A percentile compares a stretch with the other conserved stretches of the same genome.
phyloP scores from a whole-genome alignment of 2,329 filamentous ascomycete genomes.

The Geoglossum cookeanum region DNA sequence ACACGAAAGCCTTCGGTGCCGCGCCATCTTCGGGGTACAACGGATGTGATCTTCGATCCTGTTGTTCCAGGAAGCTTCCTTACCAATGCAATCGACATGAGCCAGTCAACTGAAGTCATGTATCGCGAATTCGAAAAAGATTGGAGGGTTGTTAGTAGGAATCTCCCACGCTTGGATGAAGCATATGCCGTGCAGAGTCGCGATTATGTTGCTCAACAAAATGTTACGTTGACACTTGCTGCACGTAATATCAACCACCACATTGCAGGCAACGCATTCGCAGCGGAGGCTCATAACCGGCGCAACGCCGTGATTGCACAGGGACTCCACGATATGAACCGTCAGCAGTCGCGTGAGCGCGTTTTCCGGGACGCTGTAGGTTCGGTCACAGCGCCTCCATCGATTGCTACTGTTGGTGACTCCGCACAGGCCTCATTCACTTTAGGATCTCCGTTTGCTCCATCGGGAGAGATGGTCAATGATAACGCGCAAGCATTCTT shows the following conservation, averaged over 20 bases:
- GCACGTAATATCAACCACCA: not conserved
- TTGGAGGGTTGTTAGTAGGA: not conserved
- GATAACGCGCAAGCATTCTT: not conserved
- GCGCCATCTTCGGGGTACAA: not conserved
- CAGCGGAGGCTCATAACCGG: not conserved
- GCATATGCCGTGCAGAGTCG: not conserved
- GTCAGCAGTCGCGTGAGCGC: not conserved
- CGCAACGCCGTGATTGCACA: not conserved
- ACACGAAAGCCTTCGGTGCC: not conserved
- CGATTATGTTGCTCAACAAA: not conserved
- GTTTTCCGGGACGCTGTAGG: not conserved
- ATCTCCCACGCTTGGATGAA: not conserved
- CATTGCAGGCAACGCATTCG: conserved; percentile 1
- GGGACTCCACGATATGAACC: not conserved
- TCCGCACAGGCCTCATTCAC: not conserved
- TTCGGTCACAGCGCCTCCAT: not conserved
- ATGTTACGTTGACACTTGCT: not conserved
- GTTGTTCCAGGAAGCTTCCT: not conserved
- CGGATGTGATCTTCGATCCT: not conserved
- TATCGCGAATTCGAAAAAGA: not conserved
- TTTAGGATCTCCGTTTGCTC: not conserved
- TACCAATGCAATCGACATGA: not conserved
- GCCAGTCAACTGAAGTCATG: not conserved
- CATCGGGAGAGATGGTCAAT: not conserved
- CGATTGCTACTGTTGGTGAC: not conserved